Percentiles rank a stretch among this genome's conserved stretches.
Evolutionary conservation across 192 early-diverging fungal species (phyloP).

Genomic region (Mortierella alpina): DNA sequence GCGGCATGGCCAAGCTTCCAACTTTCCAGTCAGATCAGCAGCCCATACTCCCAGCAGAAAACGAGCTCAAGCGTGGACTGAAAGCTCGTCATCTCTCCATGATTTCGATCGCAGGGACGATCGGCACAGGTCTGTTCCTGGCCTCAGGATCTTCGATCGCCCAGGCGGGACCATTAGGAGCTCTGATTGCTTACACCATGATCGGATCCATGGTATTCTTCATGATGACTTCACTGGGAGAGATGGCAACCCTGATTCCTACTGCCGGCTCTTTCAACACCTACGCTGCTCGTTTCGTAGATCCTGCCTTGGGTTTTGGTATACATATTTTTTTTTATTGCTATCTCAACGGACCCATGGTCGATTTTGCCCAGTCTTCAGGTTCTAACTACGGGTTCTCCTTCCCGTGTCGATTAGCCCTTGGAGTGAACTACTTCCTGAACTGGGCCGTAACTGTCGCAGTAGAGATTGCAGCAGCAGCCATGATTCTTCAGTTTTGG

Average conservation of each 20-base stretch:
- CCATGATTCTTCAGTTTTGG: conserved; percentile 84
- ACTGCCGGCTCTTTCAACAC: conserved; percentile 86
- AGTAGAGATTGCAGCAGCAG: conserved; percentile 83
- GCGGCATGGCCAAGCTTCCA: conserved; percentile 20
- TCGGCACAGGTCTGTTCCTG: conserved; percentile 87
- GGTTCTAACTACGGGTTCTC: no score
- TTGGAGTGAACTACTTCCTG: conserved; percentile 67
- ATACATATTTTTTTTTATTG: neutral
- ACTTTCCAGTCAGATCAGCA: conserved; percentile 37
- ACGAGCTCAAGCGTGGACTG: conserved; percentile 70
- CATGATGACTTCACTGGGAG: conserved; percentile 83
- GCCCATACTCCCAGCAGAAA: conserved; percentile 18
- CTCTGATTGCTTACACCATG: conserved; percentile 77
- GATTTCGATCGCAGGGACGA: conserved; percentile 84
- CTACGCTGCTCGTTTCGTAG: conserved; percentile 85
- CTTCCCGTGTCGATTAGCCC: conserved; percentile 10
- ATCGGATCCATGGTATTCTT: conserved; percentile 81
- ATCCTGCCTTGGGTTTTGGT: conserved; percentile 85
- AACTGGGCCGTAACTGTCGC: conserved; percentile 80
- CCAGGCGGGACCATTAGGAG: conserved; percentile 81
- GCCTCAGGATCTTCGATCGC: conserved; percentile 82
- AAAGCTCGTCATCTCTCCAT: conserved; percentile 77
- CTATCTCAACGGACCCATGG: no score
- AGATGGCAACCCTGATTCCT: conserved; percentile 89
- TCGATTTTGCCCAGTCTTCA: no score